A percentile compares a stretch with the other conserved stretches of the same genome.
These are phyloP conservation scores for Stagonosporopsis vannaccii DNA, from an alignment of 2,329 filamentous ascomycete genomes.

Conservation along the genomic window DNA sequence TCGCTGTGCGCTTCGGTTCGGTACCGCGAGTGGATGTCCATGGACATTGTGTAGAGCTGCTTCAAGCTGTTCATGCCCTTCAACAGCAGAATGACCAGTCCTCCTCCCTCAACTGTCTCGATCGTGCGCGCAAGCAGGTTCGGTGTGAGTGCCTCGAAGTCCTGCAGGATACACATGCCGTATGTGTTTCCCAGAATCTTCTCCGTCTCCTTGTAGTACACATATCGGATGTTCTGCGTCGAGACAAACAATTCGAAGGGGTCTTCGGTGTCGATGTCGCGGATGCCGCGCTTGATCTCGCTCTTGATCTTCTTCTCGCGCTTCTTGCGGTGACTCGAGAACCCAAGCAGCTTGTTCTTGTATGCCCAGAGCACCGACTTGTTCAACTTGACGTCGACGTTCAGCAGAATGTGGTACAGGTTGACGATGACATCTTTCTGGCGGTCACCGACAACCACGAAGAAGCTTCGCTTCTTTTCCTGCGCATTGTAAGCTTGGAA, in stretches of 20 bases:
- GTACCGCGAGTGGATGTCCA: constrained; percentile 98
- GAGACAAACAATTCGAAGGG: constrained; percentile 98
- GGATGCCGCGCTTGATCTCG: constrained; percentile 92
- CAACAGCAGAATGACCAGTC: constrained; percentile 84
- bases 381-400: constrained; percentile 88
- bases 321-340: constrained; percentile 95
- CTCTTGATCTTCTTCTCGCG: constrained; percentile 98
- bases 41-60: constrained; percentile 93
- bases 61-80: constrained; percentile 98
- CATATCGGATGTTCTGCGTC: constrained; percentile 96
- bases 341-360: constrained; percentile 95
- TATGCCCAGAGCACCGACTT: constrained; percentile 98
- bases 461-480: constrained; percentile 98
- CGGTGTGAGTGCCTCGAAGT: constrained; percentile 97
- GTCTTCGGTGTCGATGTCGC: constrained; percentile 91
- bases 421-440: constrained; percentile 97
- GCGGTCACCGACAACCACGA: constrained; percentile 92
- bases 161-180: constrained; percentile 97
- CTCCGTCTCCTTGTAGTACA: constrained; percentile 99
- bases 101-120: constrained; percentile 96
- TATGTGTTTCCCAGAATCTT: constrained; percentile 98
- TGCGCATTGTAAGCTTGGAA: constrained; percentile 35
- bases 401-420: constrained; percentile 90
- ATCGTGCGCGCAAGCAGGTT: constrained; percentile 94
- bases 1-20: constrained; percentile 95